Conservation (phyloP, 305 asterid species). For the Fraxinus floribunda region DNA sequence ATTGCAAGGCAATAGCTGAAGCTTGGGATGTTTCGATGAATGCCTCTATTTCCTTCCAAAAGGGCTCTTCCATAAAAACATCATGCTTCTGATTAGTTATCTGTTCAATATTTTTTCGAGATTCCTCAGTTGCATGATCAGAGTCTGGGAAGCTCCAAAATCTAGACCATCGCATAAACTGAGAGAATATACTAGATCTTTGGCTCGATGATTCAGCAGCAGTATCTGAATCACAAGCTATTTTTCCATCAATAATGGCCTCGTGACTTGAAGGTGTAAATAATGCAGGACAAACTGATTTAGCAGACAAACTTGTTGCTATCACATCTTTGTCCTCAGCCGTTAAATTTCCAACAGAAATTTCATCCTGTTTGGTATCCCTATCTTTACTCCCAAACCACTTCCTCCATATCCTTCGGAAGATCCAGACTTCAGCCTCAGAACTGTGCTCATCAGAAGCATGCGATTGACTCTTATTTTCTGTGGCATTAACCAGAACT, state of each 20-base stretch:
- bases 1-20: constrained; percentile 42
- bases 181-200: constrained; percentile 30
- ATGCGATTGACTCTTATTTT: constrained; percentile 23
- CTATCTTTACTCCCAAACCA: constrained; percentile 49
- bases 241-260: constrained; percentile 27
- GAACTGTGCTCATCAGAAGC: constrained; percentile 23
- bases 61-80: constrained; percentile 50
- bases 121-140: constrained; percentile 32
- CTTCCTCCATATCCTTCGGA: constrained; percentile 47
- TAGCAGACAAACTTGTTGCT: constrained; percentile 25
- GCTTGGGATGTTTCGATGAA: constrained; percentile 53
- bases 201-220: constrained; percentile 23
- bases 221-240: constrained; percentile 22
- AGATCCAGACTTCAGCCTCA: constrained; percentile 43
- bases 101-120: constrained; percentile 26
- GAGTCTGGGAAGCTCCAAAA: constrained; percentile 38
- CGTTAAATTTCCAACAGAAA: constrained; percentile 24
- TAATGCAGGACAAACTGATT: constrained; percentile 23
- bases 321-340: constrained; percentile 26
- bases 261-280: constrained; percentile 46
- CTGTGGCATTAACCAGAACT: constrained; percentile 33
- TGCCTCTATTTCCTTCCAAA: constrained; percentile 67
- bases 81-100: constrained; percentile 27
- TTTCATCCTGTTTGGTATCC: constrained; percentile 6
- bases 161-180: constrained; percentile 36